These are phyloP conservation scores for Amanita brunnescens DNA, from an alignment of 768 basidiomycete species.

Conservation along the genomic window DNA sequence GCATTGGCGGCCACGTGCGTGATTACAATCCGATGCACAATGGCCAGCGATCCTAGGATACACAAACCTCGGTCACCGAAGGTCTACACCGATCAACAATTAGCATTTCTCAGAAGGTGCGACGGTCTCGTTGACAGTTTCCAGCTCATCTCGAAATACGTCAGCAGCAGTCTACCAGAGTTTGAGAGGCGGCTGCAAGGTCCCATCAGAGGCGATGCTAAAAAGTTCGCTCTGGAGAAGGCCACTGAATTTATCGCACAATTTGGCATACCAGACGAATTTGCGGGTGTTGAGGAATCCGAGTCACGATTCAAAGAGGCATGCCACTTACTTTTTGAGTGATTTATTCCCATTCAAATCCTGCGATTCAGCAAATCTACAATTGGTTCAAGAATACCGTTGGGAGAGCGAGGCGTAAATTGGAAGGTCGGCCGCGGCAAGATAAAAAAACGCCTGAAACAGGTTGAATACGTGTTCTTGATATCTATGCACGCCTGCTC, in stretches of 20 bases:
- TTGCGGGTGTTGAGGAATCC: constrained; percentile 45
- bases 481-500: background rate
- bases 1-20: background rate
- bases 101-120: constrained; percentile 46
- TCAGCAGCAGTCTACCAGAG: constrained; percentile 36
- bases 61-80: constrained; percentile 58
- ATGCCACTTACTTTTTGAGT: constrained; percentile 9
- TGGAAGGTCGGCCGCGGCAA: constrained; percentile 45
- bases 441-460: constrained; percentile 45
- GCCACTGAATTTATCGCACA: constrained; percentile 51
- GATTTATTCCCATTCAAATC: constrained; percentile 1
- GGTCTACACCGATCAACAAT: constrained; percentile 56
- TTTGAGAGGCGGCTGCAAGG: constrained; percentile 54
- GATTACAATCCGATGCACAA: constrained; percentile 11
- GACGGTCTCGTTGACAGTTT: constrained; percentile 2
- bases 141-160: constrained; percentile 6
- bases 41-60: constrained; percentile 53
- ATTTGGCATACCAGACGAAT: constrained; percentile 51
- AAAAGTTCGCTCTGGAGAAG: constrained; percentile 57
- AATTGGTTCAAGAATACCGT: constrained; percentile 71
- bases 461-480: constrained; percentile 21
- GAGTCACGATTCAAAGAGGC: constrained; percentile 59
- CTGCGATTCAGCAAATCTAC: constrained; percentile 48
- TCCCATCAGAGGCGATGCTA: constrained; percentile 57
- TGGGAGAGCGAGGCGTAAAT: constrained; percentile 48